phyloP scores from a whole-genome alignment of 2,329 filamentous ascomycete species.

The Neopestalotiopsis sp. region DNA sequence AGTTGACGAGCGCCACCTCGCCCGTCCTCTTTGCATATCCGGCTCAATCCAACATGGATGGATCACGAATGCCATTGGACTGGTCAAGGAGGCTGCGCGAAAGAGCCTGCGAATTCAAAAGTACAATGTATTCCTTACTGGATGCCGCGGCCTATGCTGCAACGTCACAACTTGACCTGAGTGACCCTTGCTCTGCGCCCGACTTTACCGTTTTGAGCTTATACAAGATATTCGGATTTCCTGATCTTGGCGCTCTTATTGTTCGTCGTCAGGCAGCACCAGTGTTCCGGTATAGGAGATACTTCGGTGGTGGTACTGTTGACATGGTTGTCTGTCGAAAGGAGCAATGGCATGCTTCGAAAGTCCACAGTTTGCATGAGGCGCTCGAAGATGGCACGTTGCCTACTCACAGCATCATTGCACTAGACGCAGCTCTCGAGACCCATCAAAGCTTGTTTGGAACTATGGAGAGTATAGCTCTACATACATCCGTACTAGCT shows the following conservation, averaged over 20 bases:
- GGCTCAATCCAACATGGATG: slow-evolving; percentile 93
- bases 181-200: slow-evolving; percentile 64
- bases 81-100: slow-evolving; percentile 65
- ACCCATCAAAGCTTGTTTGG: slow-evolving; percentile 73
- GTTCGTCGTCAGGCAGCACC: slow-evolving; percentile 73
- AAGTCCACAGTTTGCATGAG: slow-evolving; percentile 75
- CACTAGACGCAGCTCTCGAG: slow-evolving; percentile 75
- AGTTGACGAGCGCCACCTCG: slow-evolving; percentile 27
- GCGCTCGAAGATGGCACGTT: slow-evolving; percentile 89
- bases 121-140: slow-evolving; percentile 68
- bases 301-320: slow-evolving; percentile 94
- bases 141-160: slow-evolving; percentile 85
- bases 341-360: slow-evolving; percentile 83
- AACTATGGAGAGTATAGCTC: slow-evolving; percentile 70
- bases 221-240: slow-evolving; percentile 98
- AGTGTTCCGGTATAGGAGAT: slow-evolving; percentile 70
- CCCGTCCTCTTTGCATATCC: slow-evolving; percentile 75
- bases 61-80: slow-evolving; percentile 71
- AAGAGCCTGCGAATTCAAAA: slow-evolving; percentile 25
- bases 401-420: slow-evolving; percentile 88
- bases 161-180: slow-evolving; percentile 77
- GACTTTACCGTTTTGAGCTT: slow-evolving; percentile 90
- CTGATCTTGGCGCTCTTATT: slow-evolving; percentile 85
- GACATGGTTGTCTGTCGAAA: slow-evolving; percentile 83
- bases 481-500: slow-evolving; percentile 72